Base-by-base conservation (phyloP, 2,329 filamentous ascomycete genomes). In the Myriosclerotinia duriaeana region DNA sequence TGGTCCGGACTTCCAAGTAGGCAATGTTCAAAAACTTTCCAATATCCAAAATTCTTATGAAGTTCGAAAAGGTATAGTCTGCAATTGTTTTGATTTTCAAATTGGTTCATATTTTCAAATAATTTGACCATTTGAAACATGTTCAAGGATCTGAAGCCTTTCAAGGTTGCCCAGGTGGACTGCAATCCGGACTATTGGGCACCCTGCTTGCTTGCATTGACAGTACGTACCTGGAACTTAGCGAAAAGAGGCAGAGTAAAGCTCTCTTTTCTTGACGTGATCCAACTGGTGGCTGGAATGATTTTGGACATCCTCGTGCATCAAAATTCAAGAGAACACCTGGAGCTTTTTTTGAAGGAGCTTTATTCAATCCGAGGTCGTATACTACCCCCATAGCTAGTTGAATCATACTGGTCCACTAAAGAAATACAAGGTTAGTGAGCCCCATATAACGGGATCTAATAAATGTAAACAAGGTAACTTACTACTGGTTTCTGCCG, bases 221-320 rank as follows among this genome's bases (percentile, higher is more conserved):
- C 74, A 65, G 22, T 3, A 69, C 73, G 67, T 72, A 80, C 78
- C 71, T 73, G 62, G 78, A 78, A 68, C 72, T 79, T 22, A 82
- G 69, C 11, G 78, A 78, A 74, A 82, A 86, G 30, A 81, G 78
- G 1, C 80, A 79, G 15, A 87, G 72, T 0, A 82, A 76, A 3
- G 81, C 80, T 67, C 84, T 78, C 8, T 80, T 77, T 64, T 84
- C 83, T 68, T 85, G 83, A 67, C 81, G 78, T 0, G 82, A 83
- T 53, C 81, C 56, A 71, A 72, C 20, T 34, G 69, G 9, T 9
- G n/a, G 40, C 9, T 52, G 9, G 22, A 50, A 44, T 42, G 52
- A 12, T 30, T 65, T 68, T 15, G 60, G 61, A 26, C 60, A 65
- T 20, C 67, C 65, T 46, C 53, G 52, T 36, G 61, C 61, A 42